These are phyloP conservation scores for Chalara sp. DNA, from an alignment of 2,329 filamentous ascomycete species.

Conservation along the genomic window DNA sequence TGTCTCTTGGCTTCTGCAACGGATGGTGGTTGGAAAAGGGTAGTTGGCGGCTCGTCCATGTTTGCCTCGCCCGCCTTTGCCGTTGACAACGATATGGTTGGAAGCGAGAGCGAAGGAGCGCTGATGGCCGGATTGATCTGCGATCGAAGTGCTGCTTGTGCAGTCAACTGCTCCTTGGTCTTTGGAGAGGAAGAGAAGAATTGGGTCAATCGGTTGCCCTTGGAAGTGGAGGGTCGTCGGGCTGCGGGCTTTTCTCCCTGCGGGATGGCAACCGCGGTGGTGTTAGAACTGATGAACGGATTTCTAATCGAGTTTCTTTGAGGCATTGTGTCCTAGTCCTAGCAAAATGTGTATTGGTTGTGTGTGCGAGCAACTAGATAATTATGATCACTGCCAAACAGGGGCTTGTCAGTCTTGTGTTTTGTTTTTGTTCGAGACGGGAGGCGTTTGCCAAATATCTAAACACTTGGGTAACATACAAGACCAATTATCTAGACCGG, in stretches of 20 bases:
- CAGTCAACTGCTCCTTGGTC: slow-evolving; percentile 57
- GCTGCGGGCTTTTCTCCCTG: slow-evolving; percentile 19
- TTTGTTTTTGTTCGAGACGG: too few relatives aligned
- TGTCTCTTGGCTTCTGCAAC: slow-evolving; percentile 73
- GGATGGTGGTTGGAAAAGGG: slow-evolving; percentile 80
- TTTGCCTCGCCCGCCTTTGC: slow-evolving; percentile 70
- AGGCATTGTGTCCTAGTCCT: slow-evolving; percentile 25
- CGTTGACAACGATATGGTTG: slow-evolving; percentile 86
- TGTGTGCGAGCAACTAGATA: too few relatives aligned
- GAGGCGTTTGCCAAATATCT: too few relatives aligned
- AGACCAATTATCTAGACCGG: too few relatives aligned
- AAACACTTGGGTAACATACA: too few relatives aligned
- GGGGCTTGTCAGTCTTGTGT: too few relatives aligned
- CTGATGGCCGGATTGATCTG: slow-evolving; percentile 56
- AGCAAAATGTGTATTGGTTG: too few relatives aligned
- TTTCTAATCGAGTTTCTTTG: slow-evolving; percentile 27
- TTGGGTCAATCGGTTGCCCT: slow-evolving; percentile 71
- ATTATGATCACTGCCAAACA: too few relatives aligned
- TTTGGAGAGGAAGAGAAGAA: slow-evolving; percentile 80
- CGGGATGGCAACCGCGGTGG: slow-evolving; percentile 20
- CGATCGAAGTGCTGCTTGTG: slow-evolving; percentile 61
- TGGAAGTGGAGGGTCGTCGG: slow-evolving; percentile 55
- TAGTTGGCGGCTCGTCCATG: slow-evolving; percentile 67
- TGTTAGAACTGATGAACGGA: slow-evolving; percentile 26
- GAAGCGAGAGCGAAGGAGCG: slow-evolving; percentile 68